Evolutionary conservation across 2,329 filamentous ascomycete genomes (phyloP).

Genomic region (Ophiocordyceps camponoti-leonardi): DNA sequence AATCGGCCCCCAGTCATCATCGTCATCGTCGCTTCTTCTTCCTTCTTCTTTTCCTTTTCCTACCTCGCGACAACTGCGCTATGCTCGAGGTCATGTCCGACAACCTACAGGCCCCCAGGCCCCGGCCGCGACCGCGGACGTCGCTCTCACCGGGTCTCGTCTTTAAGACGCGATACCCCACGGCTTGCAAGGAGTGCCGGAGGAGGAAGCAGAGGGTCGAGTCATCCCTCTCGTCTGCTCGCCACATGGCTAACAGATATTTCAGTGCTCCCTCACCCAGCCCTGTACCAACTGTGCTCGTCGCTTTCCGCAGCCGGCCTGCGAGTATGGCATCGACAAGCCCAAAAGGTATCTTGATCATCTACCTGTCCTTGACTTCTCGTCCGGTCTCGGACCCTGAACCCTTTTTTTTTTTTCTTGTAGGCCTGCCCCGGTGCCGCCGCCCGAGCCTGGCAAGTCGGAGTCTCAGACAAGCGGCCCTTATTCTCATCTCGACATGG

Average conservation of each 20-base stretch:
- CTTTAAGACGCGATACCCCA: slow-evolving; percentile 12
- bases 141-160: slow-evolving; percentile 1
- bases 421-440: not conserved
- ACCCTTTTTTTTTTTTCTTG: not conserved
- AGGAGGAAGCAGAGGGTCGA: slow-evolving; percentile 32
- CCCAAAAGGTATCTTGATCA: slow-evolving; percentile 7
- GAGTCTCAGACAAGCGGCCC: slow-evolving; percentile 8
- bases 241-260: not conserved
- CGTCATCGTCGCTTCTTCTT: not conserved
- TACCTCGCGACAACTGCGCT: not conserved
- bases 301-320: slow-evolving; percentile 31
- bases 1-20: not conserved
- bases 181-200: slow-evolving; percentile 32
- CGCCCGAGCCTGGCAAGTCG: not conserved
- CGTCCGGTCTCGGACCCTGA: not conserved
- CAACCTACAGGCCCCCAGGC: slow-evolving; percentile 10
- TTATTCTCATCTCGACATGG: slow-evolving; percentile 20
- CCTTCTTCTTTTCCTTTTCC: not conserved
- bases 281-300: slow-evolving; percentile 36
- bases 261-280: slow-evolving; percentile 34
- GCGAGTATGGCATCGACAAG: slow-evolving; percentile 22
- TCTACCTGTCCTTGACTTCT: not conserved
- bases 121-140: slow-evolving; percentile 1
- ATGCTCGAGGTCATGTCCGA: slow-evolving; percentile 14
- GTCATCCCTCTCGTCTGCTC: not conserved